Base-by-base conservation (phyloP, 2,329 filamentous ascomycete species). In the Davidsoniella eucalypti region DNA sequence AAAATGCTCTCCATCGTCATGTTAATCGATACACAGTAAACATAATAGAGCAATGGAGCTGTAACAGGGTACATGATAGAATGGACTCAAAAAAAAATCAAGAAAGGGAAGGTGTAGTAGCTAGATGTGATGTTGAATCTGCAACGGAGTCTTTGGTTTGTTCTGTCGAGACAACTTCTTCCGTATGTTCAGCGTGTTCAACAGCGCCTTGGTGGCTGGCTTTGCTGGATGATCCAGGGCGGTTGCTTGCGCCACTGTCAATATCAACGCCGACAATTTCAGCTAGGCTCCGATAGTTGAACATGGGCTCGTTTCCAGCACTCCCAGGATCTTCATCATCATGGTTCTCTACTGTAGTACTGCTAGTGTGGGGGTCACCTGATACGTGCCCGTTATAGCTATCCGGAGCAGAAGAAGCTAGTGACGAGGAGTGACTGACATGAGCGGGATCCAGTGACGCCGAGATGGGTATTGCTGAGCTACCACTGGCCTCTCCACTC, bases 211-310 rank as follows among this genome's bases (percentile, higher is more conserved):
- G 33, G 17, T 53, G 47, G 4, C 44, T 47, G 21, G 36, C 23
- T 47, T 53, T 50, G 16, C 51, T 36, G 21, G 21, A 21, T 6
- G 36, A 45, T 12, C 38, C 41, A 7, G 37, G 42, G 6, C 47
- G 38, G 44, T 38, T 47, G 9, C 17, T 37, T 12, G 17, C 29
- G 2, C 44, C 44, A 7, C 44, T 53, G 17, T 50, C 51, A 33
- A 78, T 65, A 44, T 75, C 70, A 6, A 77, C 78, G 0, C 81
- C 84, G 26, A 95, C 84, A 62, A 93, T 85, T 54, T 86, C 84
- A 2, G 86, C 84, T 18, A 96, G 67, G 57, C 87, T 94, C 51
- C 80, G 74, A 61, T 95, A 95, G 63, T 94, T 95, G 65, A 94
- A 92, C 75, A 94, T 78, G 2, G 87, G 78, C 60, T 95, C 88